phyloP scores from a whole-genome alignment of 2,329 filamentous ascomycete genomes.

The Lachnellula occidentalis region DNA sequence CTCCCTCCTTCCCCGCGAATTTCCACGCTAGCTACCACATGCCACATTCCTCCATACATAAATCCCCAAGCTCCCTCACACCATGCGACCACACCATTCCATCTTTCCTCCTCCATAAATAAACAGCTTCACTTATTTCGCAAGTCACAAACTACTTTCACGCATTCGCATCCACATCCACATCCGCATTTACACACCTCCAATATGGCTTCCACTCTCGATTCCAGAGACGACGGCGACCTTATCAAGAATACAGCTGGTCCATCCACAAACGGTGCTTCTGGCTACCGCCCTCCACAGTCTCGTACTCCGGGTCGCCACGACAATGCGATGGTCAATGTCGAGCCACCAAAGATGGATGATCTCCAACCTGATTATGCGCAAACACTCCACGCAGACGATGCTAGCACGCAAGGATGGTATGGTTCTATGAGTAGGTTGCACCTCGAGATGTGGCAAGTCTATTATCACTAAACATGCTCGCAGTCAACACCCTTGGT shows the following conservation, averaged over 20 bases:
- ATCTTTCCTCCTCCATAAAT: not conserved
- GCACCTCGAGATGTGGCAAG: not conserved
- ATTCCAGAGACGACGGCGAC: slow-evolving; percentile 13
- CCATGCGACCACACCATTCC: not conserved
- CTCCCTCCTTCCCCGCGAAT: not conserved
- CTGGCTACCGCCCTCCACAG: slow-evolving; percentile 11
- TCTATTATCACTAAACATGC: not conserved
- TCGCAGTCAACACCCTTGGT: slow-evolving; percentile 66
- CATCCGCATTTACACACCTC: not conserved
- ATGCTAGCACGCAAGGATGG: slow-evolving; percentile 74
- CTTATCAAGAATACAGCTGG: slow-evolving; percentile 1
- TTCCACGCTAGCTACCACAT: not conserved
- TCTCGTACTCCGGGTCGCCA: slow-evolving; percentile 15
- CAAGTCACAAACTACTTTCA: not conserved
- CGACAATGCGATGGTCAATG: slow-evolving; percentile 51
- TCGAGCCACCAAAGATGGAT: slow-evolving; percentile 74
- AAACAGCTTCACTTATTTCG: not conserved
- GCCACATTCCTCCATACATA: not conserved
- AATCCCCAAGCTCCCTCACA: not conserved
- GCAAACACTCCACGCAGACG: slow-evolving; percentile 54
- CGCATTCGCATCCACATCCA: not conserved
- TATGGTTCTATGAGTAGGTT: slow-evolving; percentile 78
- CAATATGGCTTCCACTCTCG: slow-evolving; percentile 12
- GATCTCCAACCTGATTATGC: slow-evolving; percentile 74
- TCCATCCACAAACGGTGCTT: slow-evolving; percentile 29